Percentiles rank a stretch among this genome's conserved stretches.
Evolutionary conservation across 176 grass and related monocot genomes (phyloP).

Genomic region (Lolium perenne): DNA sequence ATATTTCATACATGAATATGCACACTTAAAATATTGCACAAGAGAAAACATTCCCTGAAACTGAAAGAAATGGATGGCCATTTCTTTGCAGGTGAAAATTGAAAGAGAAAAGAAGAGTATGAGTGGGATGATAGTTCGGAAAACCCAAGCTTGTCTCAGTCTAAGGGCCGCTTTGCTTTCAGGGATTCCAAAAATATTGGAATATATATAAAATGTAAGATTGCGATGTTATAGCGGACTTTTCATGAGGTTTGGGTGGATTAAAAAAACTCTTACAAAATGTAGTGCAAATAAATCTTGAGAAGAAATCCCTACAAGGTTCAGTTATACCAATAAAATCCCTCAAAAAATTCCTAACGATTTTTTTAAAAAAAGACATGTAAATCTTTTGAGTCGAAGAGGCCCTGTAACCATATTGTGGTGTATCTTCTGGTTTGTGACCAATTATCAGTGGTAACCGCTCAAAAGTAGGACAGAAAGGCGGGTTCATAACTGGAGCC

Average conservation of each 20-base stretch:
- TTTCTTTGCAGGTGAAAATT: not conserved
- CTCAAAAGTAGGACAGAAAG: not conserved
- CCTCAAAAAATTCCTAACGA: not conserved
- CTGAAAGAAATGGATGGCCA: not conserved
- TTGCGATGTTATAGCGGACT: not conserved
- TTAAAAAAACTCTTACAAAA: not conserved
- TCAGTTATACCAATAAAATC: not conserved
- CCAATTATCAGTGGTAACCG: not conserved
- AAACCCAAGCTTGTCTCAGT: not conserved
- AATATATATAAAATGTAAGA: not conserved
- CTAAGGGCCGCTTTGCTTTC: not conserved
- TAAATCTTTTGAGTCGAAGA: not conserved
- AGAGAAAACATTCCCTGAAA: not conserved
- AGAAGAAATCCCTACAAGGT: not conserved
- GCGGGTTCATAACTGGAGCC: not conserved
- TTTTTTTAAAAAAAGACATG: not conserved
- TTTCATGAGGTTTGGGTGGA: not conserved
- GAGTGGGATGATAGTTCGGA: not conserved
- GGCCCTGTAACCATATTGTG: not conserved
- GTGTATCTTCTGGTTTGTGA: not conserved
- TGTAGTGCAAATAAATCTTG: not conserved
- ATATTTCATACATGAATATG: not conserved
- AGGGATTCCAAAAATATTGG: not conserved
- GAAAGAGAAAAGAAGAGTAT: not conserved
- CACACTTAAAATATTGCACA: not conserved